A percentile compares a stretch with the other conserved stretches of the same genome.
phyloP scores from a whole-genome alignment of 345 rosid genomes.

The Moringa oleifera region DNA sequence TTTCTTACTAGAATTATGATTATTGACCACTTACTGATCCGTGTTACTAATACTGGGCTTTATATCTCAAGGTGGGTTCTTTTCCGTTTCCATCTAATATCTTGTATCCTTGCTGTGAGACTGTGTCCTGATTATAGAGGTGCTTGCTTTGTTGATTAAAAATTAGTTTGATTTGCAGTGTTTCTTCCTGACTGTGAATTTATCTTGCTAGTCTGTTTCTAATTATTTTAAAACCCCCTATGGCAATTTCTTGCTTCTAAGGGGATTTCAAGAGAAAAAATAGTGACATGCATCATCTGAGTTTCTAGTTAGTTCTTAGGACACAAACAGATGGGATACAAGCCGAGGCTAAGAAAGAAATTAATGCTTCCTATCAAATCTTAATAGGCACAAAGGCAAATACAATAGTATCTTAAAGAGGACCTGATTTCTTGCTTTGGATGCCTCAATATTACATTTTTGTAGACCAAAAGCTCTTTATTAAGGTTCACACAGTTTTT shows the following conservation, averaged over 20 bases:
- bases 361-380: background rate
- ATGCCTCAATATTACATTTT: too few species aligned
- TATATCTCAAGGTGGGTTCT: too few species aligned
- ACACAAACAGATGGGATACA: background rate
- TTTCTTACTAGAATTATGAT: background rate
- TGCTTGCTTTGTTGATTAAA: background rate
- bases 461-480: too few species aligned
- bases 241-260: background rate
- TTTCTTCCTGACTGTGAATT: background rate
- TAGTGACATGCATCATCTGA: background rate
- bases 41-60: background rate
- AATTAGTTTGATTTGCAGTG: background rate
- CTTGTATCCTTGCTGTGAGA: background rate
- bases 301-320: background rate
- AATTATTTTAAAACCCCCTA: background rate
- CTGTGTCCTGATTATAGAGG: conserved; percentile 1
- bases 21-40: background rate
- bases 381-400: background rate
- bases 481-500: too few species aligned
- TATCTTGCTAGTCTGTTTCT: background rate
- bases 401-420: background rate
- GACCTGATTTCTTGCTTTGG: too few species aligned
- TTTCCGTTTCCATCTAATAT: too few species aligned
- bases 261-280: background rate
- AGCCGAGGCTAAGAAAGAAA: background rate